phyloP scores from a whole-genome alignment of 2,329 filamentous ascomycete genomes.

The Cryphonectria carpinicola region DNA sequence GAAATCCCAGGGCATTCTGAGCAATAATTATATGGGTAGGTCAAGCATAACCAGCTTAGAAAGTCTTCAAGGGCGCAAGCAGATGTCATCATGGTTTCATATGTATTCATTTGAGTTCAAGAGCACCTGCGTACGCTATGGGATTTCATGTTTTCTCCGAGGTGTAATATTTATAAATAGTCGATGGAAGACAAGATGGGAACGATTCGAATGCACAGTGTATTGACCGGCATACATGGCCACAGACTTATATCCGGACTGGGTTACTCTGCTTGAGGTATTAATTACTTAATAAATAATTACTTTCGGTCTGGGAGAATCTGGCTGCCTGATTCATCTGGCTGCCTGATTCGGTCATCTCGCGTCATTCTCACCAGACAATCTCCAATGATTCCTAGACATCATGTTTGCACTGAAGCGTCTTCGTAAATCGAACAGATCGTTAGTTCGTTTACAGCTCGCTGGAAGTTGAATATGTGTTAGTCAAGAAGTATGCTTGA shows the following conservation, averaged over 20 bases:
- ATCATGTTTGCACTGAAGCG: neutral
- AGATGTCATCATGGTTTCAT: neutral
- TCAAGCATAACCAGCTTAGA: neutral
- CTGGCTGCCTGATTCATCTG: neutral
- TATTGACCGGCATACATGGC: neutral
- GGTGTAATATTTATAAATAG: neutral
- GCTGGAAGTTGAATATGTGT: neutral
- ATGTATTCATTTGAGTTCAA: neutral
- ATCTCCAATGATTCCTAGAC: neutral
- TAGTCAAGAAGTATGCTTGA: neutral
- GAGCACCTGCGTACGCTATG: neutral
- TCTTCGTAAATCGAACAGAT: neutral
- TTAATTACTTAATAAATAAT: neutral
- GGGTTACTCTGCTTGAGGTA: neutral
- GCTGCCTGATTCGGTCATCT: neutral
- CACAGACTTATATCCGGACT: neutral
- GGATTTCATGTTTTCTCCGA: neutral
- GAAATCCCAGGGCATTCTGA: neutral
- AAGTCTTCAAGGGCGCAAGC: neutral
- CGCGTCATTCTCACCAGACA: neutral
- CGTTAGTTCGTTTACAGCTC: neutral
- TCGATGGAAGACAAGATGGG: neutral
- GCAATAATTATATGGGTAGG: neutral
- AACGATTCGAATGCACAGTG: neutral
- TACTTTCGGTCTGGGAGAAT: neutral